Evolutionary conservation across 108 stramenopile genomes (phyloP), one percentile per base, ranked within the genome.

Genomic region (Nannochloropsis oceanica): DNA sequence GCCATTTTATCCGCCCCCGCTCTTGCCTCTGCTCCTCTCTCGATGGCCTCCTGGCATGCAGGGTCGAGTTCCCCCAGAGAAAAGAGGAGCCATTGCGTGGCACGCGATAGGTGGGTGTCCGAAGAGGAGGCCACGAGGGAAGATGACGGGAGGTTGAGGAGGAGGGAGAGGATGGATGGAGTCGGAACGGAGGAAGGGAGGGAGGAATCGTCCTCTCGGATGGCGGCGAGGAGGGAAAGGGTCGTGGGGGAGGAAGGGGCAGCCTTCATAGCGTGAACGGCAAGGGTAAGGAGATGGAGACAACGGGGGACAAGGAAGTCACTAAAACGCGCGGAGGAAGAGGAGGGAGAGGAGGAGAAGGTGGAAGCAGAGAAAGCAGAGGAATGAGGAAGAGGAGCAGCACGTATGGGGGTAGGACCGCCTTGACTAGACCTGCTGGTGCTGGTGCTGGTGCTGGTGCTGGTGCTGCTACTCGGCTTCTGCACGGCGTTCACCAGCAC

Each of bases 281-380:
- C 84, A 24, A 87, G 50, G 42, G 87, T 87, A 59, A 87, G 81
- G 26, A 87, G 81, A 80, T 87, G 87, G 18, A 87, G 50, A 42
- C 50, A 82, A 11, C 87, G 84, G 44, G 81, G 73, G 20, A 87
- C 81, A 20, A 84, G 44, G 25, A 44, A 42, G 34, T 84, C 87
- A 25, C 83, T 83, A n/a, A 81, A 79, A 14, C 86, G 73, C 26
- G 81, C 86, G 79, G 43, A 22, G 80, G 25, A 26, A 7, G 79
- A 34, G 22, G 34, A 12, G 50, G 73, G 12, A 25, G 18, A 22
- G 83, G 42, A 0, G 24, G 20, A 8, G 13, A 44, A 13, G 22
- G 14, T 43, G 20, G 44, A 26, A 12, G 42, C 12, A 18, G 44
- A 26, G 42, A 11, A 12, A 24, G 25, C 81, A 81, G 81, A 25